These are phyloP conservation scores for Secale cereale DNA, from an alignment of 176 grass and related monocot species.

Conservation along the genomic window DNA sequence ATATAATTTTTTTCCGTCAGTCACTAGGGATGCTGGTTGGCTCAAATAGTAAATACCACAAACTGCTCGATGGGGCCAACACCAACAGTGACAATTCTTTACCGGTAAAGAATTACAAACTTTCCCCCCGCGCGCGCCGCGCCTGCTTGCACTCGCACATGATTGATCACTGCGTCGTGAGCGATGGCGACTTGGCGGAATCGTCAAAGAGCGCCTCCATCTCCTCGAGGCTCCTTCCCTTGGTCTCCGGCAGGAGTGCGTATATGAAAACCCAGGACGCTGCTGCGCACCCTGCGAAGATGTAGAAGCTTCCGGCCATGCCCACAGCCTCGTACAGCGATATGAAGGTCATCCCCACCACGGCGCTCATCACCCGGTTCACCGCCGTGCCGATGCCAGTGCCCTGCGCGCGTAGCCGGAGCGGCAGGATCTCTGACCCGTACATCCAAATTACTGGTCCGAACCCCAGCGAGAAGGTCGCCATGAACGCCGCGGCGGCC, in stretches of 20 bases:
- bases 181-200: not conserved
- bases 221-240: slow-evolving; percentile 64
- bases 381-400: slow-evolving; percentile 41
- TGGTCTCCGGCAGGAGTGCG: slow-evolving; percentile 59
- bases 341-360: slow-evolving; percentile 53
- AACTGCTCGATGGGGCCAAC: too few relatives aligned
- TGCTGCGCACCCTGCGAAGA: slow-evolving; percentile 35
- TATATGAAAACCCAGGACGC: slow-evolving; percentile 53
- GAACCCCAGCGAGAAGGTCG: slow-evolving; percentile 54
- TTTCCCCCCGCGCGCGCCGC: not conserved
- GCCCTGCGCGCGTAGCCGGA: slow-evolving; percentile 50
- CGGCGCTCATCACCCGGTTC: slow-evolving; percentile 58
- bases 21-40: too few relatives aligned
- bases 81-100: too few relatives aligned
- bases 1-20: too few relatives aligned
- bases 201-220: slow-evolving; percentile 63
- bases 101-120: too few relatives aligned
- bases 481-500: slow-evolving; percentile 38
- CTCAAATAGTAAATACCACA: too few relatives aligned
- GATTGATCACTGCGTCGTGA: not conserved
- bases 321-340: slow-evolving; percentile 49
- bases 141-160: not conserved
- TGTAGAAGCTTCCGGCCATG: slow-evolving; percentile 59
- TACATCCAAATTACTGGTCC: slow-evolving; percentile 58
- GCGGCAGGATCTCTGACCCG: slow-evolving; percentile 58